Base-by-base conservation (phyloP, 2,329 filamentous ascomycete species). In the Colletotrichum camelliae region DNA sequence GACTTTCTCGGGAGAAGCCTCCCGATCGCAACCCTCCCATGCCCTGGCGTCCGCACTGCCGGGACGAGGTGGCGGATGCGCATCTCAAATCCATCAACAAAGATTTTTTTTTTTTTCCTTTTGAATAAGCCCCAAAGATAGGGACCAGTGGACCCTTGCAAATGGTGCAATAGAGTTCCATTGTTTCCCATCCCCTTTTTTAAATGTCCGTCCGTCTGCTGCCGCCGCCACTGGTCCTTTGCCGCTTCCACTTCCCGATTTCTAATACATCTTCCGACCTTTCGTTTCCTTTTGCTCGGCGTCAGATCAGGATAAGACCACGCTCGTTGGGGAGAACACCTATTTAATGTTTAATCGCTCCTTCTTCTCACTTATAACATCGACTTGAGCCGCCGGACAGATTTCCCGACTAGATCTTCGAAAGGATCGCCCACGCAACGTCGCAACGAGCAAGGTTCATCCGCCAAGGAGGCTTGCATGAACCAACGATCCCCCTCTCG, bases 111-210 rank as follows among this genome's bases (percentile, higher is more conserved):
- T n/a, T 18, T 7, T 5, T 27, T 24, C 24, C 15, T 13, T 31
- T 21, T 31, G 21, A 55, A 29, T 12, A 15, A 18, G 55, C n/a
- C 21, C 55, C 55, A 72, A 62, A 43, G 39, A 72, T 57, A 24
- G 57, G 27, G 64, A 75, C 35, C 43, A 68, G 73, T 73, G 73
- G 73, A 39, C 21, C 64, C 62, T 18, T 35, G 39, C 21, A 21
- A 62, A 66, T 75, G 73, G 70, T 75, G 70, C 35, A 68, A 75
- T 67, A 61, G 35, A 43, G 24, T 29, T 52, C 62, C 33, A 60
- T 64, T 18, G 31, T 57, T 57, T 70, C 12, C 43, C 39, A 21
- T 52, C 21, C 52, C 24, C n/a, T 31, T 67, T 67, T 67, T 61
- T 13, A 33, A 52, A 72, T 72, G 31, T 24, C 68, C 68, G 52